Evolutionary conservation across 257 asterid species (phyloP).

Genomic region (Lantana camara): DNA sequence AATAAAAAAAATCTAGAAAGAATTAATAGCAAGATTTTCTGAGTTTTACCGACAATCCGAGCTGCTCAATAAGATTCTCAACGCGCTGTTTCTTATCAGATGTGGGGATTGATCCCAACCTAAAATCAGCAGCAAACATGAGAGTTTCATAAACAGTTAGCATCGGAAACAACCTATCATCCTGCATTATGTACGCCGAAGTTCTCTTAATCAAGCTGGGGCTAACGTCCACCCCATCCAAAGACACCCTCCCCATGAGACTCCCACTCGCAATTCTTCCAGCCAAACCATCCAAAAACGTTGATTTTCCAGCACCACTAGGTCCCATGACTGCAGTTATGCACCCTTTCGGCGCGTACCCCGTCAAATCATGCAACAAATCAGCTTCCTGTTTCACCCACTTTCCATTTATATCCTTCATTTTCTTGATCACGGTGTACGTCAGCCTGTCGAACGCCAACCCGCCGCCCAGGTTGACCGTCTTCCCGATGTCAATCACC

Average conservation of each 20-base stretch:
- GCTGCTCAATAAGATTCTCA: slow-evolving; percentile 63
- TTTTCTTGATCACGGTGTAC: slow-evolving; percentile 55
- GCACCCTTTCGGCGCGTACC: slow-evolving; percentile 80
- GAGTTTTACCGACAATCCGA: slow-evolving; percentile 66
- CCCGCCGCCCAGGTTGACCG: slow-evolving; percentile 51
- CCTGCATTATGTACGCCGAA: slow-evolving; percentile 71
- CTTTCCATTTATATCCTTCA: slow-evolving; percentile 47
- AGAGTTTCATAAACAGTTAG: slow-evolving; percentile 85
- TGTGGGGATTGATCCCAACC: slow-evolving; percentile 55
- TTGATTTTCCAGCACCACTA: slow-evolving; percentile 89
- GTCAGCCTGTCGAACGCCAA: slow-evolving; percentile 61
- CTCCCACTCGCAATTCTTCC: slow-evolving; percentile 85
- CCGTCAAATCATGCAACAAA: slow-evolving; percentile 63
- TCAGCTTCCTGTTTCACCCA: slow-evolving; percentile 72
- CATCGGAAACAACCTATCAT: slow-evolving; percentile 75
- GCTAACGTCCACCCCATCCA: slow-evolving; percentile 65
- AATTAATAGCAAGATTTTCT: background rate
- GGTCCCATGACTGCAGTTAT: slow-evolving; percentile 94
- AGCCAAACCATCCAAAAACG: slow-evolving; percentile 75
- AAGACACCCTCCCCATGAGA: slow-evolving; percentile 56
- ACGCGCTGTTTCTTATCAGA: slow-evolving; percentile 56
- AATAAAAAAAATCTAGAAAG: background rate
- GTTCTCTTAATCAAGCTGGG: slow-evolving; percentile 61
- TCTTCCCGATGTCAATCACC: slow-evolving; percentile 61
- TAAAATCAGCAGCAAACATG: slow-evolving; percentile 84